Evolutionary conservation across 2,329 filamentous ascomycete genomes (phyloP).

Genomic region (Arthrinium puccinioides): DNA sequence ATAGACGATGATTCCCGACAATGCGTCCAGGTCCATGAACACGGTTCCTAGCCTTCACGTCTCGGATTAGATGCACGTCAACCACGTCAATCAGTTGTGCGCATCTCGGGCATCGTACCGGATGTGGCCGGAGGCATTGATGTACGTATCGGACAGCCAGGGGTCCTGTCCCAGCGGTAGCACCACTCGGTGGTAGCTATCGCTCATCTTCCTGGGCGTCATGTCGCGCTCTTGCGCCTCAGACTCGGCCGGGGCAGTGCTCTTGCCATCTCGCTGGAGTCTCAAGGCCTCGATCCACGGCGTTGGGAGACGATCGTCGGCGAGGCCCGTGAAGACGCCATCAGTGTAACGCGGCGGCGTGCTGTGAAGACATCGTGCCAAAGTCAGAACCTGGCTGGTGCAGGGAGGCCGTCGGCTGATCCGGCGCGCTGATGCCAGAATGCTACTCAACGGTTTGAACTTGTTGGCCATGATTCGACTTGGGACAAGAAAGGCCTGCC

Average conservation of each 20-base stretch:
- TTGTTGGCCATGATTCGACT: too few relatives aligned
- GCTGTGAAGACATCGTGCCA: conserved; percentile 14
- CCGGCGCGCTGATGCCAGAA: too few relatives aligned
- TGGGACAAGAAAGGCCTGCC: too few relatives aligned
- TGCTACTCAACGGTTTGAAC: too few relatives aligned
- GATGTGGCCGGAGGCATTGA: conserved; percentile 70
- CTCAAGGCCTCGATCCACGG: conserved; percentile 65
- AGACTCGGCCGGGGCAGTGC: conserved; percentile 14
- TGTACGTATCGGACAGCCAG: conserved; percentile 71
- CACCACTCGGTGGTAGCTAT: conserved; percentile 63
- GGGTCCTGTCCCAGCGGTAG: conserved; percentile 66
- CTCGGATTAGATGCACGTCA: too few relatives aligned
- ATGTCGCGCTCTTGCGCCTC: conserved; percentile 42
- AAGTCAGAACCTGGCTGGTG: too few relatives aligned
- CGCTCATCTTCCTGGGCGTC: conserved; percentile 60
- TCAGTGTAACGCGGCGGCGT: conserved; percentile 21
- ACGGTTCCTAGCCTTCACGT: conserved; percentile 56
- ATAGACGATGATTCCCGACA: conserved; percentile 70
- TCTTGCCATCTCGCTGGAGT: conserved; percentile 38
- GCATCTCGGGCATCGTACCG: conserved; percentile 34
- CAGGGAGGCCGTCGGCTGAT: too few relatives aligned
- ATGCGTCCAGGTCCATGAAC: conserved; percentile 73
- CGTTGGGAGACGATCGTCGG: conserved; percentile 30
- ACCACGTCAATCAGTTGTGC: conserved; percentile 26
- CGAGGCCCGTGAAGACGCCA: conserved; percentile 29